Percentiles rank a stretch among this genome's conserved stretches.
Conservation (phyloP, 1,284 basidiomycete species). For the Blastosporella zonata region DNA sequence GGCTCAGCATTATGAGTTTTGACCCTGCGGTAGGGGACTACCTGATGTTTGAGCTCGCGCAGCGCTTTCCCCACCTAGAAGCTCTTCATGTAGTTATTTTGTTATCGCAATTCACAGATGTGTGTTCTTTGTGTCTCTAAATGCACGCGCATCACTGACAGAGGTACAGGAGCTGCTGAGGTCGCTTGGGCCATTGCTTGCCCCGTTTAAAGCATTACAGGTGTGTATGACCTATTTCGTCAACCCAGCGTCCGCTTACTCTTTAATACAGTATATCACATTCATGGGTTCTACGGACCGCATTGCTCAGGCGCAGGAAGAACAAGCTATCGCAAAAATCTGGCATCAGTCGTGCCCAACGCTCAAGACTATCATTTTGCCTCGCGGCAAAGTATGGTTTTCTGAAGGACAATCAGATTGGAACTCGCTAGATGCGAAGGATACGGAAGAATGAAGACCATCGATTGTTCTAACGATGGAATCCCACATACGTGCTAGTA, state of each 20-base stretch:
- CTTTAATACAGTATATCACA: constrained; percentile 31
- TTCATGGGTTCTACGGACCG: constrained; percentile 32
- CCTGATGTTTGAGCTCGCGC: constrained; percentile 45
- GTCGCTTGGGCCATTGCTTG: constrained; percentile 22
- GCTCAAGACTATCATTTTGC: constrained; percentile 38
- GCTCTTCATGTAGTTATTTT: constrained; percentile 56
- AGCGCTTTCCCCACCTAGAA: constrained; percentile 46
- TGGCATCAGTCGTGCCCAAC: constrained; percentile 39
- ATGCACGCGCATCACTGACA: not conserved
- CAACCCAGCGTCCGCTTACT: not conserved
- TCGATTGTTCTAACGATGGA: not conserved
- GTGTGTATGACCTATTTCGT: constrained; percentile 19
- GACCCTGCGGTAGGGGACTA: constrained; percentile 42
- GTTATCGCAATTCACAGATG: constrained; percentile 41
- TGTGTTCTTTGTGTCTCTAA: constrained; percentile 2
- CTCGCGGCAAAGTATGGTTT: constrained; percentile 42
- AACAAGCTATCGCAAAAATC: constrained; percentile 33
- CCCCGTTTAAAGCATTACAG: constrained; percentile 30
- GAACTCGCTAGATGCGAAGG: constrained; percentile 14
- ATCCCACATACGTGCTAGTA: not conserved
- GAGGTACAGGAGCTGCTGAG: constrained; percentile 23
- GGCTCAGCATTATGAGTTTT: constrained; percentile 58
- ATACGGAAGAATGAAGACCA: not conserved
- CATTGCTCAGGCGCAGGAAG: constrained; percentile 22
- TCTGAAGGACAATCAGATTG: constrained; percentile 22